A percentile compares a stretch with the other conserved stretches of the same genome.
Evolutionary conservation across 441 rosid genomes (phyloP).

Genomic region (Breynia disticha): DNA sequence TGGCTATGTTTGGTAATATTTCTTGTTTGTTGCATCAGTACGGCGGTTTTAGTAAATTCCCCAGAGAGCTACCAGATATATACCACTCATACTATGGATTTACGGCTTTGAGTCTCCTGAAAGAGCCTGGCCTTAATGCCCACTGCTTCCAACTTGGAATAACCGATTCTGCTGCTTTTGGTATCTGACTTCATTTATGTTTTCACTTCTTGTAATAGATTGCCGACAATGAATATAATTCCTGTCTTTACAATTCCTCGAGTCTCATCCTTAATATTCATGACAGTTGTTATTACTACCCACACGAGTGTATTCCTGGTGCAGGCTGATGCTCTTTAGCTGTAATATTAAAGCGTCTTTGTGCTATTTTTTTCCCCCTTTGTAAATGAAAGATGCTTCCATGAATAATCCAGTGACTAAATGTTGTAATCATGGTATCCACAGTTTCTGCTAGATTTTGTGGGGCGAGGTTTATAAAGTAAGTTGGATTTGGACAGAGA

Average conservation of each 20-base stretch:
- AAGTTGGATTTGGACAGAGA: no score
- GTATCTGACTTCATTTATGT: conserved; percentile 24
- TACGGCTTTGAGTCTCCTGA: conserved; percentile 79
- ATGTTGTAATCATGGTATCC: background rate
- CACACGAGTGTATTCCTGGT: no score
- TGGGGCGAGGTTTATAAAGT: no score
- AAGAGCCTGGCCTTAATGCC: conserved; percentile 59
- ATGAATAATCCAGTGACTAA: background rate
- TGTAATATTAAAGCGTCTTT: background rate
- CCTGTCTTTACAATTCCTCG: background rate
- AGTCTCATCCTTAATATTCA: background rate
- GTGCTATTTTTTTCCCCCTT: background rate
- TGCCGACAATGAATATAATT: background rate
- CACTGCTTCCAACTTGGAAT: conserved; percentile 72
- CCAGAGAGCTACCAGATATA: conserved; percentile 54
- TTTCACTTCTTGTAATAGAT: background rate
- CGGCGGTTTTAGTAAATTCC: conserved; percentile 84
- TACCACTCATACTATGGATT: conserved; percentile 82
- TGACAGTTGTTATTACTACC: background rate
- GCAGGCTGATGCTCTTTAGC: no score
- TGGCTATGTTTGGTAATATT: no score
- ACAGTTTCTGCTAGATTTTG: no score
- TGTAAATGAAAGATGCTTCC: background rate
- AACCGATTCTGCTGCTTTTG: conserved; percentile 32
- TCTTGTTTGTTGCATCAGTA: conserved; percentile 32